Percentiles rank a stretch among this genome's conserved stretches.
phyloP scores from a whole-genome alignment of 2,329 filamentous ascomycete genomes.

The Dothistroma pini region DNA sequence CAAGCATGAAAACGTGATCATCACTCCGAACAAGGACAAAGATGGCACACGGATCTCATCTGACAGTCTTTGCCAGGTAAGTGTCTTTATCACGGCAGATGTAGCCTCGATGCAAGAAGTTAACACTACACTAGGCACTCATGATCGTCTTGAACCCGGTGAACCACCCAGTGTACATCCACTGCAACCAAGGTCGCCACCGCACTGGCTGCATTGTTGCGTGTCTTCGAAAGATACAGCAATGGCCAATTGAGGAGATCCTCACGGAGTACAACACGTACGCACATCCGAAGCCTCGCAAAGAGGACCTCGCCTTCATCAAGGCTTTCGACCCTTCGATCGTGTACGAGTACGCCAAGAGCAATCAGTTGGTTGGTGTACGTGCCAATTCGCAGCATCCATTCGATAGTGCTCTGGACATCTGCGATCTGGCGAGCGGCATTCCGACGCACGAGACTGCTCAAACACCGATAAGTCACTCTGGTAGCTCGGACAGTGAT shows the following conservation, averaged over 20 bases:
- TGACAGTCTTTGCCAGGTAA: conserved; percentile 57
- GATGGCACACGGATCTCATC: conserved; percentile 57
- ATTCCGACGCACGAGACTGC: conserved; percentile 3
- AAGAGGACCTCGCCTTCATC: conserved; percentile 46
- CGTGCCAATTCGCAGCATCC: not conserved
- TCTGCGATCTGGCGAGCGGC: conserved; percentile 4
- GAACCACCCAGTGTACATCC: conserved; percentile 78
- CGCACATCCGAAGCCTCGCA: conserved; percentile 49
- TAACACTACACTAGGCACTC: conserved; percentile 53
- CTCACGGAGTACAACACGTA: conserved; percentile 71
- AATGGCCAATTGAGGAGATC: conserved; percentile 61
- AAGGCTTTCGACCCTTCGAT: conserved; percentile 40
- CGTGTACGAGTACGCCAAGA: conserved; percentile 33
- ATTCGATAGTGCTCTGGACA: not conserved
- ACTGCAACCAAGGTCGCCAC: conserved; percentile 95
- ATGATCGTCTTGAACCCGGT: conserved; percentile 64
- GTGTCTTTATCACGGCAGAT: not conserved
- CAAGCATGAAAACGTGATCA: conserved; percentile 68
- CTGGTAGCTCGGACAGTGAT: not conserved
- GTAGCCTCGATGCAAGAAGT: not conserved
- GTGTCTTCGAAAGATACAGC: conserved; percentile 68
- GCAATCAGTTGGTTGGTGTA: not conserved
- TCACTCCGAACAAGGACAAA: conserved; percentile 82
- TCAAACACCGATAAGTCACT: not conserved
- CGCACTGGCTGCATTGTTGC: conserved; percentile 87